Conservation (phyloP, 305 asterid species). For the Rubia tinctorum region DNA sequence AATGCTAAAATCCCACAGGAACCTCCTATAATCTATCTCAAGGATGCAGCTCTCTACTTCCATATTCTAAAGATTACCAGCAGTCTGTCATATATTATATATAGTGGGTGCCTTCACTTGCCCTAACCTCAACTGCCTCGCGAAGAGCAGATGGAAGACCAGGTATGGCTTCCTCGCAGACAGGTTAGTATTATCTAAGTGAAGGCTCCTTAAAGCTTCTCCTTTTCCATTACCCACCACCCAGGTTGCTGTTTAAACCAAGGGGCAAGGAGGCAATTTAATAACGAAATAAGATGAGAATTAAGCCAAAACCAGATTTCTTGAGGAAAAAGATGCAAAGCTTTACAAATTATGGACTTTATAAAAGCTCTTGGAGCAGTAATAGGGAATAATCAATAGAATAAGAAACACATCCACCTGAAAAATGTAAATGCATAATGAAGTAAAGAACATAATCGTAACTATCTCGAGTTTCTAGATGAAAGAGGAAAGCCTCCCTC, state of each 20-base stretch:
- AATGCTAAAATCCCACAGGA: background rate
- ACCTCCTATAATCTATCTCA: background rate
- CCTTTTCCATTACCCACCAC: background rate
- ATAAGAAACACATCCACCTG: background rate
- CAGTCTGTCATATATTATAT: too few species aligned
- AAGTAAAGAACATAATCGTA: background rate
- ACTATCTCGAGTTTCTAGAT: background rate
- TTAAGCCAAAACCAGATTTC: background rate
- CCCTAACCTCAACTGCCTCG: background rate
- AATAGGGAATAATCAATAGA: background rate
- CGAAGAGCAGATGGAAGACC: background rate
- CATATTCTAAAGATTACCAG: background rate
- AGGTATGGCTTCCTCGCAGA: background rate
- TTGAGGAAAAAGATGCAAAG: background rate
- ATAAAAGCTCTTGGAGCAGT: background rate
- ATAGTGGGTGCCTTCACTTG: background rate
- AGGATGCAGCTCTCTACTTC: background rate
- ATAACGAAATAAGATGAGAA: background rate
- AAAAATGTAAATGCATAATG: too few species aligned
- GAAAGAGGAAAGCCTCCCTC: background rate
- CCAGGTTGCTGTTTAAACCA: background rate
- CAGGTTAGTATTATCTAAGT: background rate
- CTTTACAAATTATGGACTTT: background rate
- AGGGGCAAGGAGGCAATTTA: background rate
- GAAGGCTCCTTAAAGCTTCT: background rate